Base-by-base conservation (phyloP, 2,329 filamentous ascomycete genomes). In the Beauveria bassiana region DNA sequence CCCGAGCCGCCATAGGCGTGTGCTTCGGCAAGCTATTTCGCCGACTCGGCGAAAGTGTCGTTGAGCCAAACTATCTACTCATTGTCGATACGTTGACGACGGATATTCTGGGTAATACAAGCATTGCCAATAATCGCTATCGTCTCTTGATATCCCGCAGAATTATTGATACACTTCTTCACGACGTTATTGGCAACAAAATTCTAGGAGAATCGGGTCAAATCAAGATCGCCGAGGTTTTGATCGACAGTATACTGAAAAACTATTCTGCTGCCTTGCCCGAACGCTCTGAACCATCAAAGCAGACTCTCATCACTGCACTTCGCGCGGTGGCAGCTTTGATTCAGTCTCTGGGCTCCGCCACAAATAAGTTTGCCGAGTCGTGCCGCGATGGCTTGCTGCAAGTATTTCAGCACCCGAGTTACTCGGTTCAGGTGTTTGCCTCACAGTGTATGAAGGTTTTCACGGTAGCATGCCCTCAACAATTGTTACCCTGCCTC, bases 361-460 rank as follows among this genome's bases (percentile, higher is more conserved):
- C 93, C 2, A 84, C 90, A 40, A 90, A 87, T 64, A 79, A 79
- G 59, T 86, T 97, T 67, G 89, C 91, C 8, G 96, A 99, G 65
- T 72, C 82, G 16, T 96, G 91, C 71, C 85, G 93, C 55, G 95
- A 99, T 72, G 89, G 89, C 4, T 78, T 99, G 38, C 79, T 98
- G 45, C 92, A 97, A 72, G 90, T 96, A 6, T 79, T 98, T 28
- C 91, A 96, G 68, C 95, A 99, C 73, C 91, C 93, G 0, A 97
- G 91, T 74, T 98, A 98, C 73, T 95, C 92, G 5, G 95, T 99
- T 2, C 95, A 99, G 70, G 86, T 98, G 3, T 89, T 95, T 68
- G 88, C 91, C 1, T 91, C 95, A 5, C 85, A 90, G 64, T 96
- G 92, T 70, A 79, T 98, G 68, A 91, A 93, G 67, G 86, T 84